Evolutionary conservation across 805 yeast genomes (phyloP).

Genomic region (Groenewaldozyma salmanticensis): DNA sequence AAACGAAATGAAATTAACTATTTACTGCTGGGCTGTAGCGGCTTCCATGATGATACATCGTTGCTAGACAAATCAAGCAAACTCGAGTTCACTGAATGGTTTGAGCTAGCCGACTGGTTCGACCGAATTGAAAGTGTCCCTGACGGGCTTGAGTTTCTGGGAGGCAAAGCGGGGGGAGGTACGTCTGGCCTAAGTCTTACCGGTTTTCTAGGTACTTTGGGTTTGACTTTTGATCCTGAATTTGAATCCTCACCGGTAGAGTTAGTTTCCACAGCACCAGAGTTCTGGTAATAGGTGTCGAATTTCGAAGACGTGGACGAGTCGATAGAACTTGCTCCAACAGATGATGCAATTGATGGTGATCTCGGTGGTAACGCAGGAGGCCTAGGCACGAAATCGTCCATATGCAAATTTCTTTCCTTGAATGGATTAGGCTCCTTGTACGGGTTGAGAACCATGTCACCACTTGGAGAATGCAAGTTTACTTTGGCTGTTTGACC

Average conservation of each 20-base stretch:
- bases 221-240: not conserved
- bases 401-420: slow-evolving; percentile 32
- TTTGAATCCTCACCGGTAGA: not conserved
- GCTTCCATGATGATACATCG: slow-evolving; percentile 4
- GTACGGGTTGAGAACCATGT: slow-evolving; percentile 53
- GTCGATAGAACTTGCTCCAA: not conserved
- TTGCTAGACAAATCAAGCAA: slow-evolving; percentile 1
- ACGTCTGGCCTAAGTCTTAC: slow-evolving; percentile 3
- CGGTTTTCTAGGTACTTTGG: slow-evolving; percentile 9
- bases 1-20: no score
- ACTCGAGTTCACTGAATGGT: slow-evolving; percentile 1
- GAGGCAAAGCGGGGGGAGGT: slow-evolving; percentile 6
- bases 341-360: not conserved
- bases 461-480: slow-evolving; percentile 26
- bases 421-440: slow-evolving; percentile 62
- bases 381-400: slow-evolving; percentile 38
- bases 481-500: slow-evolving; percentile 68
- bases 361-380: slow-evolving; percentile 5
- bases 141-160: slow-evolving; percentile 1
- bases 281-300: no score
- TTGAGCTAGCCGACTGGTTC: slow-evolving; percentile 1
- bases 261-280: not conserved
- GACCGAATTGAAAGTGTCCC: no score
- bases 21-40: no score
- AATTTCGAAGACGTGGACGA: no score